These are phyloP conservation scores for Fimicolochytrium jonesii DNA, from an alignment of 192 early-diverging fungal genomes.

Conservation along the genomic window DNA sequence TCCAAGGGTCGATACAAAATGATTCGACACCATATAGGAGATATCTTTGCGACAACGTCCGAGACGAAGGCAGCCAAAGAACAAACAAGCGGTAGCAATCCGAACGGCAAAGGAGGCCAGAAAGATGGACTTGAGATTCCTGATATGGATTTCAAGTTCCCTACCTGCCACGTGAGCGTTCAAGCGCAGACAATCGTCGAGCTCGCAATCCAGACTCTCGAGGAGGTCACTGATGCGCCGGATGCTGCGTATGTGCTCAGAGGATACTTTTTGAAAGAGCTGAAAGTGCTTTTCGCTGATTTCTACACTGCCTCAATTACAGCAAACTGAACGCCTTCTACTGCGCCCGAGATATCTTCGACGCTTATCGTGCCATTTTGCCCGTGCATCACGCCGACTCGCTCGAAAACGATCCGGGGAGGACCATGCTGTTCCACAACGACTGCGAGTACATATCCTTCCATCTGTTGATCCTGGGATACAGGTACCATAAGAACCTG, in stretches of 20 bases:
- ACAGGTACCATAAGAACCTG: slow-evolving; percentile 38
- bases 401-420: slow-evolving; percentile 43
- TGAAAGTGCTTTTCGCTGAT: neutral
- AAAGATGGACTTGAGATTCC: slow-evolving; percentile 10
- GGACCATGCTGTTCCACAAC: slow-evolving; percentile 63
- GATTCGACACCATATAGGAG: no score
- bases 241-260: neutral
- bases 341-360: slow-evolving; percentile 43
- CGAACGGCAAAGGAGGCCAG: neutral
- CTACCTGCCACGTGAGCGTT: slow-evolving; percentile 28
- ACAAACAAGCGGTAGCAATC: neutral
- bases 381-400: slow-evolving; percentile 56
- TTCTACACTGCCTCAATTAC: neutral
- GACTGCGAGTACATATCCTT: slow-evolving; percentile 57
- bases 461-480: slow-evolving; percentile 42
- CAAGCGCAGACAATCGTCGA: slow-evolving; percentile 42
- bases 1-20: no score
- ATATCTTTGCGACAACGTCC: slow-evolving; percentile 11
- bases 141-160: slow-evolving; percentile 24
- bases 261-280: neutral
- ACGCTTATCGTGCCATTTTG: slow-evolving; percentile 59
- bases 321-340: slow-evolving; percentile 28
- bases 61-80: neutral
- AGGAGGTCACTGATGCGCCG: slow-evolving; percentile 13
- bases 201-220: slow-evolving; percentile 28